Evolutionary conservation across 176 grass and related monocot genomes (phyloP).

Genomic region (Saccharum spontaneum): DNA sequence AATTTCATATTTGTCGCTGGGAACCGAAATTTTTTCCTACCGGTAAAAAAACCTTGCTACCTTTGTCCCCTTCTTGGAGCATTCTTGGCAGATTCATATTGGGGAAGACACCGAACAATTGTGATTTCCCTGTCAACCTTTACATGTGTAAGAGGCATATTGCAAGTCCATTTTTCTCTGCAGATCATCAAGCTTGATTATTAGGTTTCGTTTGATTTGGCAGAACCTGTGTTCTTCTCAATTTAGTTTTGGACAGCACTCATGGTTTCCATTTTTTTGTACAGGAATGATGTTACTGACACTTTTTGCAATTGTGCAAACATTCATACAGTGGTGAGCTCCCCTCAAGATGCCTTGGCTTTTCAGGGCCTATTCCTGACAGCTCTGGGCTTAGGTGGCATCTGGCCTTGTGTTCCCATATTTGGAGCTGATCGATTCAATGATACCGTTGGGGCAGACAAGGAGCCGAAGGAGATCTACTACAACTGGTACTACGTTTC

Average conservation of each 20-base stretch:
- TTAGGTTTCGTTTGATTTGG: too few species aligned
- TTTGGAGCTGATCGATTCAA: slow-evolving; percentile 72
- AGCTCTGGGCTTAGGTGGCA: slow-evolving; percentile 56
- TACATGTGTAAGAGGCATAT: slow-evolving; percentile 32
- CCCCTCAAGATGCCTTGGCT: slow-evolving; percentile 28
- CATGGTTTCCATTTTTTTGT: neutral
- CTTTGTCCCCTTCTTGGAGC: slow-evolving; percentile 55
- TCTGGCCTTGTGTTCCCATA: slow-evolving; percentile 55
- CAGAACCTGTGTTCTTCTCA: too few species aligned
- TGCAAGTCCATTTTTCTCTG: too few species aligned
- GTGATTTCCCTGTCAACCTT: slow-evolving; percentile 40
- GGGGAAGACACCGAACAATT: slow-evolving; percentile 60
- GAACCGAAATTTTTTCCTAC: too few species aligned
- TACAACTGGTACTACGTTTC: slow-evolving; percentile 42
- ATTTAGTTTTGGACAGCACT: too few species aligned
- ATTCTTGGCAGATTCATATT: slow-evolving; percentile 72
- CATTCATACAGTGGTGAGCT: neutral
- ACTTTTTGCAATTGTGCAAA: slow-evolving; percentile 4
- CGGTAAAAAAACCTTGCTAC: slow-evolving; percentile 22
- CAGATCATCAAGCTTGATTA: too few species aligned
- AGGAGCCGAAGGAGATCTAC: slow-evolving; percentile 40
- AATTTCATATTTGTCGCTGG: too few species aligned
- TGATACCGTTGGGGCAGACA: slow-evolving; percentile 31
- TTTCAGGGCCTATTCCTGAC: slow-evolving; percentile 42
- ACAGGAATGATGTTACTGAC: slow-evolving; percentile 41